Evolutionary conservation across 768 basidiomycete genomes (phyloP), one percentile per base, ranked within the genome.

Genomic region (Boletus speciosus): DNA sequence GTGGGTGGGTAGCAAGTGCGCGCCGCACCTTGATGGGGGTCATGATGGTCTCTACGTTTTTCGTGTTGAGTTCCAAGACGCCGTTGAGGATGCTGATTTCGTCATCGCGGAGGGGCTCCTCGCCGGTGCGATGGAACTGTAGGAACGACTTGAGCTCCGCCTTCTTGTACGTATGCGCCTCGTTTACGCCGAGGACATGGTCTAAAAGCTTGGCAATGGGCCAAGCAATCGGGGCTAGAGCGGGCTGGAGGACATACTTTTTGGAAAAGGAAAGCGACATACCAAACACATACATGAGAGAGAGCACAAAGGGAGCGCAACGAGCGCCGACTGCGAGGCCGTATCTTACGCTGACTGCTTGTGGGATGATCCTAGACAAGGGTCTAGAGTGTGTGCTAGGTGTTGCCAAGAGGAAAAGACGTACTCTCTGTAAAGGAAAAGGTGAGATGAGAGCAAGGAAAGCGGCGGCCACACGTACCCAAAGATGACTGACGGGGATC

Each of bases 11-110:
- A 7, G 14, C 21, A 7, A 7, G 31, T 0, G 23, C 0, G 29
- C 6, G 43, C 12, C 60, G 29, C 32, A 87, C 88, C 65, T 78
- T 77, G 67, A 93, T 82, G 2, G 85, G 84, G 0, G 90, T 92
- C 91, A 93, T 92, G 55, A 93, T 90, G 21, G 78, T 74, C 59
- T 85, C 81, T 0, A 87, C 90, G 25, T 79, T 81, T 66, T 91
- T 92, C 16, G 79, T 81, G 61, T 86, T 89, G 46, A 92, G 76
- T 62, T 90, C 89, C 51, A 90, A 67, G 1, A 90, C 88, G 2
- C 88, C 88, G 62, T 89, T 90, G 44, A 92, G 72, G 43, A 92
- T 92, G 54, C 81, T 78, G 36, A 92, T 88, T 63, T 92, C 90
- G 49, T 91, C 90, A 63, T 91, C 90, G 5, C 88, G 76, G 1